These are phyloP conservation scores for Neophaeococcomyces mojaviensis DNA, from an alignment of 2,329 filamentous ascomycete genomes.

Conservation along the genomic window DNA sequence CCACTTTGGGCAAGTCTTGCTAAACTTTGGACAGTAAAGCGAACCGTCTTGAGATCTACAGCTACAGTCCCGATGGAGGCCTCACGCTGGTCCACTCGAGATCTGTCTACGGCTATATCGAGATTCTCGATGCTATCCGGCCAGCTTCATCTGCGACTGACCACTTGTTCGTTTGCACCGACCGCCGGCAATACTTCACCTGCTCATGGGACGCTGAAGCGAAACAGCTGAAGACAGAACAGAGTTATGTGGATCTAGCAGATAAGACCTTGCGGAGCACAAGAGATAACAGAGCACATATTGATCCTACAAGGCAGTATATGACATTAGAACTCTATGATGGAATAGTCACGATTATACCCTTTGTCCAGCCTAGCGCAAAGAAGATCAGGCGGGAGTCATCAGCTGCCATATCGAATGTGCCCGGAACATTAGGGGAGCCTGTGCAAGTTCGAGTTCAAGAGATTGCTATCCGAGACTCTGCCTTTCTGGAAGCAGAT, in stretches of 20 bases:
- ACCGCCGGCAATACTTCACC: conserved; percentile 85
- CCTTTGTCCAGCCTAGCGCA: conserved; percentile 49
- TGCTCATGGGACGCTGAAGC: conserved; percentile 65
- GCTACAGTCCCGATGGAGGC: conserved; percentile 51
- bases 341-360: conserved; percentile 58
- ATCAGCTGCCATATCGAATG: conserved; percentile 19
- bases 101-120: conserved; percentile 75
- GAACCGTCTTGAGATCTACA: conserved; percentile 80
- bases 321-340: conserved; percentile 63
- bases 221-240: conserved; percentile 48
- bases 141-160: conserved; percentile 69
- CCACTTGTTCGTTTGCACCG: conserved; percentile 85
- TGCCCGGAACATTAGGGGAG: conserved; percentile 52
- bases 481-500: conserved; percentile 55
- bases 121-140: conserved; percentile 72
- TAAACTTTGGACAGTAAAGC: conserved; percentile 54
- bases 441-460: conserved; percentile 56
- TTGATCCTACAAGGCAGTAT: conserved; percentile 69
- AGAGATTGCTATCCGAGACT: conserved; percentile 60
- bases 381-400: conserved; percentile 30
- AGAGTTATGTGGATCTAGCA: conserved; percentile 53
- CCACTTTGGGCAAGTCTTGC: neutral
- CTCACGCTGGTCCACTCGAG: conserved; percentile 61
- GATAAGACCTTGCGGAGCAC: conserved; percentile 61
- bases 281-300: conserved; percentile 72